Percentiles rank a stretch among this genome's conserved stretches.
These are phyloP conservation scores for Leucocoprinus birnbaumii DNA, from an alignment of 768 basidiomycete genomes.

Conservation along the genomic window DNA sequence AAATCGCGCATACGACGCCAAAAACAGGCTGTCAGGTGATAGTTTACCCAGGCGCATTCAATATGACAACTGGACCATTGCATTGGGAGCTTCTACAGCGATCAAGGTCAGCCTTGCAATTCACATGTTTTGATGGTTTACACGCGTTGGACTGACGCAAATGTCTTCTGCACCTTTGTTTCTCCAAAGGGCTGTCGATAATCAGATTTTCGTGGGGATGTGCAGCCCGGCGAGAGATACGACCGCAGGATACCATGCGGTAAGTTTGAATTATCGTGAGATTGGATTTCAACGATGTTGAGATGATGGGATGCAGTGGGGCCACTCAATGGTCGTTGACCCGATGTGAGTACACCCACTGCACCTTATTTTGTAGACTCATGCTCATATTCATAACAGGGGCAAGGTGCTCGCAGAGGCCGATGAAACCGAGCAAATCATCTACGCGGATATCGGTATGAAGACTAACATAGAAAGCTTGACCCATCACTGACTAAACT, in stretches of 20 bases:
- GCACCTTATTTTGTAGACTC: neutral
- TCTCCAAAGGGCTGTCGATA: slow-evolving; percentile 70
- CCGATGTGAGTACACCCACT: slow-evolving; percentile 59
- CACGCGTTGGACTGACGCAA: too few species aligned
- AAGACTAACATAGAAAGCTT: slow-evolving; percentile 2
- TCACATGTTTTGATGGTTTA: slow-evolving; percentile 8
- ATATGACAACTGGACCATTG: slow-evolving; percentile 90
- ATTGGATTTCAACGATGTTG: slow-evolving; percentile 1
- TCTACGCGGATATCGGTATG: slow-evolving; percentile 82
- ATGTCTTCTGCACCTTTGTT: neutral
- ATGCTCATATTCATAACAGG: slow-evolving; percentile 40
- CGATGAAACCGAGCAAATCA: slow-evolving; percentile 71
- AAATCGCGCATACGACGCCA: neutral
- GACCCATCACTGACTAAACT: neutral
- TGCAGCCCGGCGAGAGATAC: slow-evolving; percentile 92
- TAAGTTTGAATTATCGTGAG: slow-evolving; percentile 35
- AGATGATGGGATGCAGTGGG: slow-evolving; percentile 52
- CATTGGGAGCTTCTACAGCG: slow-evolving; percentile 95
- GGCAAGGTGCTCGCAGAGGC: slow-evolving; percentile 77
- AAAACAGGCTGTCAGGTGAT: slow-evolving; percentile 76
- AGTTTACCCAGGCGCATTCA: slow-evolving; percentile 95
- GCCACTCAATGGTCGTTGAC: slow-evolving; percentile 89
- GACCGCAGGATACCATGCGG: slow-evolving; percentile 85
- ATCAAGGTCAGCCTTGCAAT: slow-evolving; percentile 52
- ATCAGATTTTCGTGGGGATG: slow-evolving; percentile 95